A percentile compares a stretch with the other conserved stretches of the same genome.
These are phyloP conservation scores for Pholiota microspora DNA, from an alignment of 768 basidiomycete species.

Conservation along the genomic window DNA sequence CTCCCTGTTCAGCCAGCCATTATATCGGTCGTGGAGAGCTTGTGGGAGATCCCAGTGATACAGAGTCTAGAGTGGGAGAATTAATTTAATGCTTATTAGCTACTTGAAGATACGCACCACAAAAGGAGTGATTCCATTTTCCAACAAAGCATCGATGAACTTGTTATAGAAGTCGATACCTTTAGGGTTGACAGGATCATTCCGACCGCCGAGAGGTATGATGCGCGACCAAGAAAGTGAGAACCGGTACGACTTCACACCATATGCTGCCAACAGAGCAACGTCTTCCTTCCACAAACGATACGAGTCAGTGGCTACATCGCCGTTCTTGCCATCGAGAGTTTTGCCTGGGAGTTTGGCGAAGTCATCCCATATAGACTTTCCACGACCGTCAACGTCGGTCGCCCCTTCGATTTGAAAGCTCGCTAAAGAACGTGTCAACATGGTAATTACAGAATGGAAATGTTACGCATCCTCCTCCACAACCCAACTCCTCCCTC, in stretches of 20 bases:
- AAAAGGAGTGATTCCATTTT: slow-evolving; percentile 63
- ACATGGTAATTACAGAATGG: slow-evolving; percentile 6
- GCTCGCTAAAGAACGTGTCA: slow-evolving; percentile 38
- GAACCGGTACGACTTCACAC: slow-evolving; percentile 74
- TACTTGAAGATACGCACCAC: slow-evolving; percentile 40
- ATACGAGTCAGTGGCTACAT: slow-evolving; percentile 73
- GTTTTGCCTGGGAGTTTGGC: slow-evolving; percentile 65
- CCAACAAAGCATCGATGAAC: slow-evolving; percentile 66
- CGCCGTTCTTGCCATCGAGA: slow-evolving; percentile 62
- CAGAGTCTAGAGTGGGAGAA: slow-evolving; percentile 43
- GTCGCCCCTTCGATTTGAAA: slow-evolving; percentile 78
- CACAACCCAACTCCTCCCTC: not conserved
- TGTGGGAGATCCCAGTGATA: slow-evolving; percentile 84
- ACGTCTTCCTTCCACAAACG: slow-evolving; percentile 67
- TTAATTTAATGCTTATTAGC: not conserved
- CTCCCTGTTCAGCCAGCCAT: slow-evolving; percentile 73
- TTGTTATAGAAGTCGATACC: slow-evolving; percentile 71
- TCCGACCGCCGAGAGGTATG: slow-evolving; percentile 69
- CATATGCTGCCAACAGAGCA: slow-evolving; percentile 57
- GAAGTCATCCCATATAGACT: slow-evolving; percentile 77
- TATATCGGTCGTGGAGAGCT: slow-evolving; percentile 69
- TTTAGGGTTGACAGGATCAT: slow-evolving; percentile 68
- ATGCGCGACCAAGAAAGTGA: slow-evolving; percentile 76
- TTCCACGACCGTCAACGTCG: slow-evolving; percentile 57
- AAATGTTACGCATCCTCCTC: not conserved